A percentile compares a stretch with the other conserved stretches of the same genome.
Conservation (phyloP, 2,329 filamentous ascomycete genomes). For the Waltergamsia citrina region DNA sequence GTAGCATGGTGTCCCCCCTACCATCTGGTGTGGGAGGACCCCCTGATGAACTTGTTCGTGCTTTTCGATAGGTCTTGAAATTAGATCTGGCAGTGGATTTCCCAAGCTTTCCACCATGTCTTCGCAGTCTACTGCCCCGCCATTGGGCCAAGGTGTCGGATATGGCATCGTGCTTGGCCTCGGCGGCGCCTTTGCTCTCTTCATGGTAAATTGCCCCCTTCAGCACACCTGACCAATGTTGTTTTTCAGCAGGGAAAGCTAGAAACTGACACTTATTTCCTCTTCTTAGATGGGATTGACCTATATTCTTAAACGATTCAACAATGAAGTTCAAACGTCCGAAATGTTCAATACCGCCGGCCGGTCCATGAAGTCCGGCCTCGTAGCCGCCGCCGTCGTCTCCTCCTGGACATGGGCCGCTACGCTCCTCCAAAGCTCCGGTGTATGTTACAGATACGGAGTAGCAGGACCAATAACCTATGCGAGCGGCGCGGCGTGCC, state of each 20-base stretch:
- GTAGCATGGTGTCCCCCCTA: too few species aligned
- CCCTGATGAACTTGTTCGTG: too few species aligned
- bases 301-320: constrained; percentile 54
- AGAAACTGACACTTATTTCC: neutral
- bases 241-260: neutral
- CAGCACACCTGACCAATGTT: neutral
- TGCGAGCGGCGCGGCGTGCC: constrained; percentile 65
- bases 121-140: too few species aligned
- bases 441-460: constrained; percentile 76
- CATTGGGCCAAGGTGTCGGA: constrained; percentile 59
- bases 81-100: too few species aligned
- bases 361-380: constrained; percentile 77
- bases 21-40: too few species aligned
- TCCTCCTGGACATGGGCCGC: constrained; percentile 92
- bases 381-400: constrained; percentile 84
- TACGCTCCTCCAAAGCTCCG: constrained; percentile 67
- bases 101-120: too few species aligned
- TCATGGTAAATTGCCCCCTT: constrained; percentile 39
- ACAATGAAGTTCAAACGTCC: constrained; percentile 69
- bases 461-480: constrained; percentile 45
- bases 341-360: constrained; percentile 91
- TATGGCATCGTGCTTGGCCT: constrained; percentile 72
- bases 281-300: constrained; percentile 58
- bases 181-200: constrained; percentile 64
- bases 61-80: too few species aligned